Evolutionary conservation across 176 grass and related monocot species (phyloP).

Genomic region (Aegilops speltoides): DNA sequence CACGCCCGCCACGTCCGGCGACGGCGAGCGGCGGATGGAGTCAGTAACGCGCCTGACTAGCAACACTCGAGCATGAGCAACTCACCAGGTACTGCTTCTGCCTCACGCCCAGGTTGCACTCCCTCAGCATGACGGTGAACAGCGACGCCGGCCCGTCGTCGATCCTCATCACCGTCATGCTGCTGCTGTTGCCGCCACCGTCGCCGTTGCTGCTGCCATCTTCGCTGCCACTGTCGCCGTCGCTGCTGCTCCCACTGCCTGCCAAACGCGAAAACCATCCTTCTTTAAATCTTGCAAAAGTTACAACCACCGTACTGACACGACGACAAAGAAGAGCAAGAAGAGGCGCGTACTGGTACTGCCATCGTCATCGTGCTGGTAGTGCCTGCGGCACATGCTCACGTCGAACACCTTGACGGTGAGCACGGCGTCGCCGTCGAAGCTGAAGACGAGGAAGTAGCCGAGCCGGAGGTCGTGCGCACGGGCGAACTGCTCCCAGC

Average conservation of each 20-base stretch:
- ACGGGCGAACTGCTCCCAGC: conserved; percentile 34
- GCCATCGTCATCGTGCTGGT: neutral
- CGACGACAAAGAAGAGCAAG: too few relatives aligned
- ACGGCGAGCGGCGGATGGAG: neutral
- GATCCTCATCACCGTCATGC: neutral
- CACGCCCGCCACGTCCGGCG: too few relatives aligned
- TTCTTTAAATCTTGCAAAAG: neutral
- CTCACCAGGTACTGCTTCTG: conserved; percentile 55
- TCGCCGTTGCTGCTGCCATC: neutral
- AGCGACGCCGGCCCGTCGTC: conserved; percentile 6
- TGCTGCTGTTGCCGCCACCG: neutral
- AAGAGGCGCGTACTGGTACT: neutral
- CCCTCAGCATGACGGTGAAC: conserved; percentile 33
- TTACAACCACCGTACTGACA: neutral
- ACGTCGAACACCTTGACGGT: conserved; percentile 36
- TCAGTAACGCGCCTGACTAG: neutral
- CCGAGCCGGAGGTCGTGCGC: conserved; percentile 15
- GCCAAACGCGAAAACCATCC: neutral
- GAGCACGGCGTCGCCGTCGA: conserved; percentile 1
- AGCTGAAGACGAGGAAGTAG: conserved; percentile 35
- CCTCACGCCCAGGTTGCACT: conserved; percentile 18
- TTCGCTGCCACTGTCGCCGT: neutral
- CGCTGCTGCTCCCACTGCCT: neutral
- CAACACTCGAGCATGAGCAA: neutral
- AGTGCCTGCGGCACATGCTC: conserved; percentile 26